Evolutionary conservation across 805 yeast genomes (phyloP).

Genomic region (Blastobotrys attinorum): DNA sequence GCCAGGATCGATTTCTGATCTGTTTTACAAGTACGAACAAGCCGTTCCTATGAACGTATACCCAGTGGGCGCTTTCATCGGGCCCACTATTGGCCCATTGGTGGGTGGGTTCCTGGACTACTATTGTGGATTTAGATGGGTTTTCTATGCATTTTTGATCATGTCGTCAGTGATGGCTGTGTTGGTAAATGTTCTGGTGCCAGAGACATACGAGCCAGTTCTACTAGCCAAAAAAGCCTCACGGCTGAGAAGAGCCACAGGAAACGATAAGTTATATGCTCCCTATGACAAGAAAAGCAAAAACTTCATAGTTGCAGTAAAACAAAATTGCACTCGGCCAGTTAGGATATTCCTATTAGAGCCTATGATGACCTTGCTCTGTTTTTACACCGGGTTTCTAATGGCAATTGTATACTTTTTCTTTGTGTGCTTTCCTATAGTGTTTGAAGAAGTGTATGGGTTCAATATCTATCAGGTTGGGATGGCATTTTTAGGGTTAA

Average conservation of each 20-base stretch:
- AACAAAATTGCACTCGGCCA: constrained; percentile 59
- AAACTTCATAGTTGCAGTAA: constrained; percentile 28
- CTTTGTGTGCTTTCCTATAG: constrained; percentile 52
- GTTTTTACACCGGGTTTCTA: constrained; percentile 49
- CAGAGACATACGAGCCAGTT: constrained; percentile 77
- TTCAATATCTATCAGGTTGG: constrained; percentile 47
- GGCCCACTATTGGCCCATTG: constrained; percentile 67
- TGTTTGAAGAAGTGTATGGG: constrained; percentile 41
- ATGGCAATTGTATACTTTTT: constrained; percentile 53
- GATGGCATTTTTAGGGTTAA: constrained; percentile 51
- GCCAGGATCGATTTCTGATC: constrained; percentile 75
- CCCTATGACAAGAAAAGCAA: constrained; percentile 45
- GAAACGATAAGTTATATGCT: constrained; percentile 33
- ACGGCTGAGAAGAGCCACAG: constrained; percentile 41
- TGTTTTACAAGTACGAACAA: constrained; percentile 59
- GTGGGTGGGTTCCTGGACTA: constrained; percentile 54
- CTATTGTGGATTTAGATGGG: constrained; percentile 62
- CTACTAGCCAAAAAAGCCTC: constrained; percentile 61
- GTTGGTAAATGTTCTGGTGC: constrained; percentile 40
- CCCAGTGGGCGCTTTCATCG: constrained; percentile 71
- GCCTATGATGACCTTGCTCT: constrained; percentile 47
- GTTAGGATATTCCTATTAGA: constrained; percentile 48
- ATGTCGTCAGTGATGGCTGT: constrained; percentile 49
- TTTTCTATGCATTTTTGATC: constrained; percentile 53
- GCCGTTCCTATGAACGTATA: constrained; percentile 70